Evolutionary conservation across 805 yeast genomes (phyloP).

Genomic region (Lipomyces lipofer): DNA sequence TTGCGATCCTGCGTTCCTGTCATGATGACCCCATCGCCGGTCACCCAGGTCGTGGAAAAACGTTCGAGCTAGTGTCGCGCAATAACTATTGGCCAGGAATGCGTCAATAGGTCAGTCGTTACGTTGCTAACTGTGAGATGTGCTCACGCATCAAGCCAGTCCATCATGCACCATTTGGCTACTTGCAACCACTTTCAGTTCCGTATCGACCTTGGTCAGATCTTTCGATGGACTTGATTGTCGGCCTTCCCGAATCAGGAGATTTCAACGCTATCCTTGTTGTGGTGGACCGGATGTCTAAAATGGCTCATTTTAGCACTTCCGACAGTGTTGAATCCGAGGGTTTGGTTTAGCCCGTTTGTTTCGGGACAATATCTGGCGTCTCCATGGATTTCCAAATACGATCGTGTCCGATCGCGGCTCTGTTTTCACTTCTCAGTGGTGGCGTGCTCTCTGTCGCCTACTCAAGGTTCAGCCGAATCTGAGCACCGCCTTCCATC

Average conservation of each 20-base stretch:
- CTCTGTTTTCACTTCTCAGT: not conserved
- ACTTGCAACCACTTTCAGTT: constrained; percentile 20
- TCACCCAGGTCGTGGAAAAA: constrained; percentile 5
- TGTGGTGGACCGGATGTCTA: constrained; percentile 32
- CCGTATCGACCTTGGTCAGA: constrained; percentile 19
- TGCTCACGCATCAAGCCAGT: constrained; percentile 14
- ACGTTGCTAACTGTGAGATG: constrained; percentile 15
- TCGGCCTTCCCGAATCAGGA: constrained; percentile 17
- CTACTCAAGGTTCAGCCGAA: not conserved
- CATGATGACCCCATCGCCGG: constrained; percentile 7
- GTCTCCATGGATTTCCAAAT: constrained; percentile 27
- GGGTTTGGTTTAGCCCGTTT: constrained; percentile 18
- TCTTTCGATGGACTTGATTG: constrained; percentile 29
- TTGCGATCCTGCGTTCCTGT: not conserved
- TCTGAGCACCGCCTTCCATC: not conserved
- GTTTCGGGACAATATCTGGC: constrained; percentile 17
- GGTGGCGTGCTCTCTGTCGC: not conserved
- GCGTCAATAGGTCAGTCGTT: constrained; percentile 2
- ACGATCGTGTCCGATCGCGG: constrained; percentile 29
- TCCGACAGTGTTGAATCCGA: constrained; percentile 17
- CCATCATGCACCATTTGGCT: constrained; percentile 8
- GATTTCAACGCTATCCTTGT: constrained; percentile 26
- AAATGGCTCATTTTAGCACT: constrained; percentile 31
- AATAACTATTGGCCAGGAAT: constrained; percentile 17
- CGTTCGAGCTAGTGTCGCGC: not conserved